These are phyloP conservation scores for Phytophthora crassamura DNA, from an alignment of 352 stramenopile species.

Conservation along the genomic window DNA sequence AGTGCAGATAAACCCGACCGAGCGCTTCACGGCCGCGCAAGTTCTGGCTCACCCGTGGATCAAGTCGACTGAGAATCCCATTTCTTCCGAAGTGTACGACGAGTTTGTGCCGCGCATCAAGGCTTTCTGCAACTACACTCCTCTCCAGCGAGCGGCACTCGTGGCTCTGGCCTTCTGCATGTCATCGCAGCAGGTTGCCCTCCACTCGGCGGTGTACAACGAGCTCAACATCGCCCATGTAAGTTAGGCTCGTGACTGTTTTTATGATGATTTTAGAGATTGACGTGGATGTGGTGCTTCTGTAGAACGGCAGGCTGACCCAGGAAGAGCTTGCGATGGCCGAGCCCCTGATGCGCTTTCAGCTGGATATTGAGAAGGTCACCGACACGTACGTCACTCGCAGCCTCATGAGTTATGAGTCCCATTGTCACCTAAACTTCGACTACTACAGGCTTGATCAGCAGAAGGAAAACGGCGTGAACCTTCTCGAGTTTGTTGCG, in stretches of 20 bases:
- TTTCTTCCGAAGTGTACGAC: slow-evolving; percentile 59
- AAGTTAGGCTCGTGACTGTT: slow-evolving; percentile 4
- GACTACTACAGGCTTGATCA: slow-evolving; percentile 60
- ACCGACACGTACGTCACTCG: slow-evolving; percentile 54
- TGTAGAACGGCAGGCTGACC: slow-evolving; percentile 73
- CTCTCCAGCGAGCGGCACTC: slow-evolving; percentile 64
- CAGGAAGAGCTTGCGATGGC: slow-evolving; percentile 67
- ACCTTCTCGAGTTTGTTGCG: slow-evolving; percentile 82
- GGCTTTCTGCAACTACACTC: slow-evolving; percentile 71
- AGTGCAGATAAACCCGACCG: slow-evolving; percentile 49
- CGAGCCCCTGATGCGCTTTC: slow-evolving; percentile 56
- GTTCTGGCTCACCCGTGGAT: slow-evolving; percentile 79
- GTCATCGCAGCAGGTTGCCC: slow-evolving; percentile 55
- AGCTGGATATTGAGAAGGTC: slow-evolving; percentile 73
- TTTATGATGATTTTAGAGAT: neutral
- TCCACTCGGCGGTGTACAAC: slow-evolving; percentile 77
- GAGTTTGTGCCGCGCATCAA: slow-evolving; percentile 71
- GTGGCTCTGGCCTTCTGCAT: slow-evolving; percentile 80
- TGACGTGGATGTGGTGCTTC: neutral
- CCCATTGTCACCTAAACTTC: no score
- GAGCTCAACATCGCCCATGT: slow-evolving; percentile 80
- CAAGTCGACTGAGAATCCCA: slow-evolving; percentile 51
- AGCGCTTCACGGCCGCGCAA: slow-evolving; percentile 68
- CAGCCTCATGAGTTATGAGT: neutral
- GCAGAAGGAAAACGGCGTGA: slow-evolving; percentile 77